Evolutionary conservation across 192 early-diverging fungal genomes (phyloP), one percentile per base, ranked within the genome.

Genomic region (Coemansia sp.): DNA sequence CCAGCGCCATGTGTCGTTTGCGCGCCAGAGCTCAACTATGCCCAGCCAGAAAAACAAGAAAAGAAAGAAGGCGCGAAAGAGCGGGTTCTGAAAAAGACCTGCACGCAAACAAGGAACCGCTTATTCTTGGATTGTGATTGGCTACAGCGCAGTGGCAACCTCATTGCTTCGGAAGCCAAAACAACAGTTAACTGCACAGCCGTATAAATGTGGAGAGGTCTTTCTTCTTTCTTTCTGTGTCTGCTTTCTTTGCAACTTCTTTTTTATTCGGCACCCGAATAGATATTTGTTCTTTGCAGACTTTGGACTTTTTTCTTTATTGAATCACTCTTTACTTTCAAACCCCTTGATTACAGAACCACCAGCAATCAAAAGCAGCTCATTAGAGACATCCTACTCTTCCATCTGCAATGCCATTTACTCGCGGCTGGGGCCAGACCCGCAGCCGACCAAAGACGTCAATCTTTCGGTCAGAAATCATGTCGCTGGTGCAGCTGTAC

Each of bases 401-500:
- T 22, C 42, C 48, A 44, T 45, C 63, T 16, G 39, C 41, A 48
- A 76, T 81, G 74, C 43, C 74, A 2, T 59, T 59, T 46, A 65
- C 75, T 38, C 80, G 75, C 39, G 65, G 71, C 65, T 82, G 81
- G 81, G 81, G 72, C 44, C 50, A 65, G 67, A 60, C 67, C 63
- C 76, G 70, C 48, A 63, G 65, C 56, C 81, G 72, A 25, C 69
- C 65, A 69, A 84, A 84, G 70, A 84, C 72, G 8, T 75, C 81
- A 42, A 84, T 96, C 74, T 95, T 95, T 82, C 88, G 96, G 63
- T 96, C 94, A 61, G 96, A 98, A 81, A 88, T 92, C 71, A 98
- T 96, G 96, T 92, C 94, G 62, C 88, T 95, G 63, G 88, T 95
- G 50, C 89, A 96, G 89, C 86, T 98, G 65, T 99, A 96, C 85